Conservation (phyloP, 2,329 filamentous ascomycete genomes). For the Aspergillus eucalypticola region DNA sequence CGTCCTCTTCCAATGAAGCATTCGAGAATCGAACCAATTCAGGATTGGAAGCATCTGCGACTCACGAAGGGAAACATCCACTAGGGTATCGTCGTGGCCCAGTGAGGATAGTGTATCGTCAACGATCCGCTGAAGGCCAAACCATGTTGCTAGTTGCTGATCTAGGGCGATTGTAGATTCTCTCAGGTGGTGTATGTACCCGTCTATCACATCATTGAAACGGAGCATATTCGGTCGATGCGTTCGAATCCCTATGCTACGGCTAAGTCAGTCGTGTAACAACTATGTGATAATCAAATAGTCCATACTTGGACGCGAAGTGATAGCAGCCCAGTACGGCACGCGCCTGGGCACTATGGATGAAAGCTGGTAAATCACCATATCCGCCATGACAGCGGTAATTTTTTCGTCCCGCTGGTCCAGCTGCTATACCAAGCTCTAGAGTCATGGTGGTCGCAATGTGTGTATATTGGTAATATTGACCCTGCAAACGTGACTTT, state of each 20-base stretch:
- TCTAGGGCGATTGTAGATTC: not conserved
- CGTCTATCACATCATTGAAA: slow-evolving; percentile 1
- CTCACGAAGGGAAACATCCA: not conserved
- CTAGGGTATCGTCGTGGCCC: not conserved
- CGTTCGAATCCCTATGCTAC: slow-evolving; percentile 1
- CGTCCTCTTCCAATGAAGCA: slow-evolving; percentile 1
- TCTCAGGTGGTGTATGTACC: not conserved
- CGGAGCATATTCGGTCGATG: slow-evolving; percentile 7
- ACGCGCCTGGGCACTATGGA: not conserved
- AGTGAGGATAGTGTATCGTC: not conserved
- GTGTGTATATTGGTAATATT: slow-evolving; percentile 55
- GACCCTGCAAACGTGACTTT: slow-evolving; percentile 48
- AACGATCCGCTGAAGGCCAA: not conserved
- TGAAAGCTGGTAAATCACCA: not conserved
- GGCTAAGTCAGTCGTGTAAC: not conserved
- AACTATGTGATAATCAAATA: not conserved
- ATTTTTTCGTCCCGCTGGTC: not conserved
- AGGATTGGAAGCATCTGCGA: slow-evolving; percentile 4
- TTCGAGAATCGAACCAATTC: slow-evolving; percentile 6
- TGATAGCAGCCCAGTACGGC: slow-evolving; percentile 5
- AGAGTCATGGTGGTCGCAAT: slow-evolving; percentile 41
- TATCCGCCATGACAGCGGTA: not conserved
- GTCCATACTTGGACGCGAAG: slow-evolving; percentile 5
- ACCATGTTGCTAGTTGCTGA: slow-evolving; percentile 6
- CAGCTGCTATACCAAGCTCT: not conserved